Evolutionary conservation across 306 rosid genomes (phyloP), one percentile per base, ranked within the genome.

Genomic region (Cucumis melo): DNA sequence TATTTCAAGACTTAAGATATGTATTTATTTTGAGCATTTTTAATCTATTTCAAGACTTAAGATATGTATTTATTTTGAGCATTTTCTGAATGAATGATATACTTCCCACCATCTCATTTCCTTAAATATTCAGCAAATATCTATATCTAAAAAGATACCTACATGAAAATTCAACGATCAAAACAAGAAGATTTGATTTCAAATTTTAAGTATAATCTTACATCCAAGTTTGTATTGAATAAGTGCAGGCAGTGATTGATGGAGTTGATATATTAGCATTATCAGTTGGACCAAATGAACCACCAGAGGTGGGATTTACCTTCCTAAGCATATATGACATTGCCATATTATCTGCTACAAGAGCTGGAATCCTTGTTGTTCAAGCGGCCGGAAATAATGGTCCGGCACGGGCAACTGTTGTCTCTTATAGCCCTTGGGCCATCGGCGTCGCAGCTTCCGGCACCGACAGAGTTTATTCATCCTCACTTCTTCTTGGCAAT

Each of bases 351-450:
- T 84, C 78, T 84, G 99, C 95, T 12, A 73, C 87, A 67, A 82
- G 85, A 77, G 99, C 99, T 50, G 97, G 99, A 42, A 82, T 92
- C 73, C 80, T 94, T 6, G 97, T 94, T 79, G 90, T 84, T 50
- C 92, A 94, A 81, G 97, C 99, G 8, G 89, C 91, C 6, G 97
- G 97, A 3, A 94, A 94, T 80, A 79, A 67, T 0, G 99, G 99
- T 13, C 99, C 99, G 2, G 58, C 58, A 19, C 72, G 89, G 81
- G 89, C 93, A n/a, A 79, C 86, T 3, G 84, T 89, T 16, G 80
- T 90, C 17, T 89, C 97, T 5, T 92, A 77, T 78, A 90, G 96
- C 81, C 99, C 99, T 7, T 94, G 97, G 97, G 86, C 84, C 5
- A 68, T 90, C 0, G 84, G 91, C 38, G 96, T 86, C 21, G 97